A percentile compares a stretch with the other conserved stretches of the same genome.
Evolutionary conservation across 2,329 filamentous ascomycete genomes (phyloP).

Genomic region (Sclerotinia nivalis): DNA sequence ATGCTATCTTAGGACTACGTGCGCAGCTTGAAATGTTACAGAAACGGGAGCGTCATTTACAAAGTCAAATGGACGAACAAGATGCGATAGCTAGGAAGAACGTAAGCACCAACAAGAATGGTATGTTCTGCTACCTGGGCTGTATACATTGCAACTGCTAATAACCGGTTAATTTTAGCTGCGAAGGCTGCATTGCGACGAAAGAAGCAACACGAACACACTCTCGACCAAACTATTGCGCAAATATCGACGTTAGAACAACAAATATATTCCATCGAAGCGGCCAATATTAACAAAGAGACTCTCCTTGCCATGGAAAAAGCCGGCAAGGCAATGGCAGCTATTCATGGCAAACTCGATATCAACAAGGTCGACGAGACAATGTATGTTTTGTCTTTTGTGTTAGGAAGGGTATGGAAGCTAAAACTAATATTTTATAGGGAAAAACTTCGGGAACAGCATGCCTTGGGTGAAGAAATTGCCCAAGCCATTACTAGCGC

Average conservation of each 20-base stretch:
- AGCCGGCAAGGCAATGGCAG: slow-evolving; percentile 85
- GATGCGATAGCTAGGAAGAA: slow-evolving; percentile 86
- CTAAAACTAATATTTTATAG: slow-evolving; percentile 50
- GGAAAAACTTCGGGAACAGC: slow-evolving; percentile 89
- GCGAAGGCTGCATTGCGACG: slow-evolving; percentile 87
- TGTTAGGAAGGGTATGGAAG: slow-evolving; percentile 20
- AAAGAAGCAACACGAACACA: slow-evolving; percentile 93
- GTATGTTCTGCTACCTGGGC: slow-evolving; percentile 53
- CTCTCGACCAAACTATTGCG: slow-evolving; percentile 82
- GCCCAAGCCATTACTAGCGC: slow-evolving; percentile 77
- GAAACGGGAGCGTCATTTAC: slow-evolving; percentile 90
- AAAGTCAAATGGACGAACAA: slow-evolving; percentile 91
- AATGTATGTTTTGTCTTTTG: slow-evolving; percentile 65
- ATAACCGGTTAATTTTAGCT: slow-evolving; percentile 52
- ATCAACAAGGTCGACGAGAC: slow-evolving; percentile 93
- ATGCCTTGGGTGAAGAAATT: slow-evolving; percentile 91
- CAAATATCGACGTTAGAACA: slow-evolving; percentile 93
- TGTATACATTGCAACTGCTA: slow-evolving; percentile 6
- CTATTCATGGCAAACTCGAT: slow-evolving; percentile 86
- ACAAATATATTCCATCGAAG: slow-evolving; percentile 95
- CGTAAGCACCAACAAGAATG: slow-evolving; percentile 83
- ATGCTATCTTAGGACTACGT: slow-evolving; percentile 86
- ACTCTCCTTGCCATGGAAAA: slow-evolving; percentile 93
- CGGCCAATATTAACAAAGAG: slow-evolving; percentile 98
- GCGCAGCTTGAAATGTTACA: slow-evolving; percentile 95